phyloP scores from a whole-genome alignment of 805 yeast species.

The Candida maltosa region DNA sequence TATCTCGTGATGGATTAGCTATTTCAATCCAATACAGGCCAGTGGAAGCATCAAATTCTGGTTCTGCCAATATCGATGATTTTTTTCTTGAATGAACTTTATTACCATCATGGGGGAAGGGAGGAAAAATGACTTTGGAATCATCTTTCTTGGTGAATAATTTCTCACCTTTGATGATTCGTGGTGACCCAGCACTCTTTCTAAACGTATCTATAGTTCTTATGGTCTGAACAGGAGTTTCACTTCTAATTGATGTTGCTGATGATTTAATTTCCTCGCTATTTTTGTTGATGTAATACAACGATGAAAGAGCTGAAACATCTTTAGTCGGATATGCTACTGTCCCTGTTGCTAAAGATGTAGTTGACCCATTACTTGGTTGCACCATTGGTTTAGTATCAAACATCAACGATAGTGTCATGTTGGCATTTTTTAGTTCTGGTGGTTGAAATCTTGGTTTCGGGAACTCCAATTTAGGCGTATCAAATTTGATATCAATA shows the following conservation, averaged over 20 bases:
- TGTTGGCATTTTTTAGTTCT: slow-evolving; percentile 14
- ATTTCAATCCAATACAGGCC: slow-evolving; percentile 32
- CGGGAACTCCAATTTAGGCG: neutral
- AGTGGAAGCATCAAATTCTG: slow-evolving; percentile 8
- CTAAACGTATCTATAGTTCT: slow-evolving; percentile 2
- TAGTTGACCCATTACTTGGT: slow-evolving; percentile 24
- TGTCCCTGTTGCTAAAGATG: slow-evolving; percentile 34
- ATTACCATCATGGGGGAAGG: neutral
- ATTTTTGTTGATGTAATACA: slow-evolving; percentile 33
- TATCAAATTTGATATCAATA: neutral
- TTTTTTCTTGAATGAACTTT: slow-evolving; percentile 2
- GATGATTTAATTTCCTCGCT: slow-evolving; percentile 14
- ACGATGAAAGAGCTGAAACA: slow-evolving; percentile 34
- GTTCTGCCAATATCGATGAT: slow-evolving; percentile 6
- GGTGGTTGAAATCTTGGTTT: slow-evolving; percentile 4
- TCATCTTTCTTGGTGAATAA: slow-evolving; percentile 5
- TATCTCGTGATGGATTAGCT: slow-evolving; percentile 71
- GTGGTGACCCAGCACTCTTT: slow-evolving; percentile 6
- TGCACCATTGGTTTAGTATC: slow-evolving; percentile 11
- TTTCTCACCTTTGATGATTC: slow-evolving; percentile 8
- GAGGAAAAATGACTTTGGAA: slow-evolving; percentile 1
- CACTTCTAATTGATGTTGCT: neutral
- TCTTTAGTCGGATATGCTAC: slow-evolving; percentile 27
- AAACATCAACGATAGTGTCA: slow-evolving; percentile 27
- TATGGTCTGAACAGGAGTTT: slow-evolving; percentile 1